Conservation (phyloP, 2,329 filamentous ascomycete species). For the Cladosporium sphaerospermum region DNA sequence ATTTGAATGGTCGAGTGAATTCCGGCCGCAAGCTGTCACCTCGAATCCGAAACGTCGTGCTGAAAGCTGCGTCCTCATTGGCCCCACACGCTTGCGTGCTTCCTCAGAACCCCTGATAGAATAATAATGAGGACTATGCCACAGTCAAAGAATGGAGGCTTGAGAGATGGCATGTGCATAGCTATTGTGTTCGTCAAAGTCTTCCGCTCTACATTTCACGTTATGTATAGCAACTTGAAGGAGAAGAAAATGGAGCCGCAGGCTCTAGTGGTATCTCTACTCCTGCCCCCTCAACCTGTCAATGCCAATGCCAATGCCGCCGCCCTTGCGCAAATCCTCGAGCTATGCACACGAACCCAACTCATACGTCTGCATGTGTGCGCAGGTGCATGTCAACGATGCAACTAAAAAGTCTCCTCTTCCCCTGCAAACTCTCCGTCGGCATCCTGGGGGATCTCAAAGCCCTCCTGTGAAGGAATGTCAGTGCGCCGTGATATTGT, state of each 20-base stretch:
- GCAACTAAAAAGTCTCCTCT: slow-evolving; percentile 66
- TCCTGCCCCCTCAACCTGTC: neutral
- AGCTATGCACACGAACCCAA: slow-evolving; percentile 11
- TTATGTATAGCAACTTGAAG: neutral
- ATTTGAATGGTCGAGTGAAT: too few species aligned
- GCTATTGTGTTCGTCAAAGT: too few species aligned
- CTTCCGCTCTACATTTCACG: neutral
- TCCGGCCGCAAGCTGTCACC: too few species aligned
- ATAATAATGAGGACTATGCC: too few species aligned
- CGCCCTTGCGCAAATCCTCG: neutral
- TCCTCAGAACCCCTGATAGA: too few species aligned
- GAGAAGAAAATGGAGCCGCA: neutral
- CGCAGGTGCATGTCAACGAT: neutral
- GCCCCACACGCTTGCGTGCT: too few species aligned
- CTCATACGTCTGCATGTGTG: neutral
- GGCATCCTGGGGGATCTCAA: slow-evolving; percentile 79
- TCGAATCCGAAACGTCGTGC: too few species aligned
- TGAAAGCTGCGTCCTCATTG: too few species aligned
- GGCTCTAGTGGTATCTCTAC: slow-evolving; percentile 5
- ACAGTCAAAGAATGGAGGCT: too few species aligned
- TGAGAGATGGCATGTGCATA: too few species aligned
- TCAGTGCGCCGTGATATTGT: neutral
- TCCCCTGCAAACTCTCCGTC: slow-evolving; percentile 56
- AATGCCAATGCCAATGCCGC: too few species aligned
- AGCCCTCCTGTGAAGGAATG: slow-evolving; percentile 41